Evolutionary conservation across 352 stramenopile species (phyloP), one percentile per base, ranked within the genome.

Genomic region (Pythium utonaiense): DNA sequence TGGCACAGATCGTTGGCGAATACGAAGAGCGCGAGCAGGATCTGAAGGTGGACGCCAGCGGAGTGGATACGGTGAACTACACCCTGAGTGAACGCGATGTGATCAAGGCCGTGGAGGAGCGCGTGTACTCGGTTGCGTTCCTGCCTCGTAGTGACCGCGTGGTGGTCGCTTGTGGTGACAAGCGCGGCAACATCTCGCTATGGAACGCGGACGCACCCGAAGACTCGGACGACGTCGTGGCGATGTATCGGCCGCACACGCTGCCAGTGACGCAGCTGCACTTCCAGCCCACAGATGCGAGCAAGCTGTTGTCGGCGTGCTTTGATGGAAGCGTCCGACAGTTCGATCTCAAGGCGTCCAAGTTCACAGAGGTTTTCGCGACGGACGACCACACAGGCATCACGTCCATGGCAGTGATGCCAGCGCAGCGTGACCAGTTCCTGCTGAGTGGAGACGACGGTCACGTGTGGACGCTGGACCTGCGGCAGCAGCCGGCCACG

Each of bases 71-170:
- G 0, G 60, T 88, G 19, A 28, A 49, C 12, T 95, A 92, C 47
- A 40, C 62, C 1, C 50, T 96, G 24, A 45, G 58, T 16, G 60
- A 71, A 17, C 47, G 67, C 0, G 86, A 93, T 70, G 71, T 96
- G 4, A 74, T 80, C 36, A 95, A 96, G 64, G 80, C 84, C 1
- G 63, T 77, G 16, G 70, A 83, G 16, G 76, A 89, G 53, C 78
- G 88, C 33, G 75, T 96, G 28, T 95, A 91, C 48, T 81, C 83
- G 5, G 64, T 96, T 25, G 78, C 75, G 17, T 88, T 95, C 68
- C 83, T 91, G 38, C 84, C 84, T 7, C 79, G 78, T 34, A 53
- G 62, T 1, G 77, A 89, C 60, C 69, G 80, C 28, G 54, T 91
- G 3, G 58, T 96, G 3, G 69, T 93, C 3, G 81, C 75, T 0